Conservation (phyloP, 192 early-diverging fungal species). For the Coemansia sp. region DNA sequence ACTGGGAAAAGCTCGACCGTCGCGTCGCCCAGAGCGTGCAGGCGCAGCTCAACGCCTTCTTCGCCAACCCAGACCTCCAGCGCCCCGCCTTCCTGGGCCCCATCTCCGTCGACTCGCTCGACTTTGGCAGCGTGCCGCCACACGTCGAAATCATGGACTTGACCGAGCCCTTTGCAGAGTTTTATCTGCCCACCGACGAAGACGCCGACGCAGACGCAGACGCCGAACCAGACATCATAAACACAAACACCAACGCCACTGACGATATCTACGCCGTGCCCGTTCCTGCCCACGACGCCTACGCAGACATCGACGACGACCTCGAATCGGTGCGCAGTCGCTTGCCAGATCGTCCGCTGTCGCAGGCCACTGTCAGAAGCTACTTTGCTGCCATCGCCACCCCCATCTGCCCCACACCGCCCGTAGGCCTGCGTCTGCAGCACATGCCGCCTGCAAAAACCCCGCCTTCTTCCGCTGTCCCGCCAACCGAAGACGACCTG, state of each 20-base stretch:
- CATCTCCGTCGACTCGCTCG: conserved; percentile 62
- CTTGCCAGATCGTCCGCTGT: conserved; percentile 13
- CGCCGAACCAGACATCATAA: too few relatives aligned
- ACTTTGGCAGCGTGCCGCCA: conserved; percentile 69
- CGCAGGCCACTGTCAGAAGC: conserved; percentile 23
- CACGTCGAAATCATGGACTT: conserved; percentile 67
- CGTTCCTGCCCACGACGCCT: neutral
- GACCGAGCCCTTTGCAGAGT: conserved; percentile 73
- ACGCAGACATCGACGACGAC: conserved; percentile 16
- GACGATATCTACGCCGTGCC: neutral
- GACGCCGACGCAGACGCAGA: too few relatives aligned
- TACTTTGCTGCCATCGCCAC: conserved; percentile 10
- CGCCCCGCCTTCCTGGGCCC: conserved; percentile 69
- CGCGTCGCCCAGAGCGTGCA: conserved; percentile 62
- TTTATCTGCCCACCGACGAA: conserved; percentile 64
- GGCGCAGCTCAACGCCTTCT: conserved; percentile 63
- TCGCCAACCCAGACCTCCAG: conserved; percentile 58
- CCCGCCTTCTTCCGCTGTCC: conserved; percentile 8
- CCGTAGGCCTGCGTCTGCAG: neutral
- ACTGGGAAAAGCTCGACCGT: conserved; percentile 68
- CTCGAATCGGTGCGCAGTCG: neutral
- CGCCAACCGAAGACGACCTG: conserved; percentile 56
- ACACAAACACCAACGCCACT: conserved; percentile 3
- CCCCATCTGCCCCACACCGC: neutral
- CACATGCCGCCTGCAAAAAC: neutral